phyloP scores from a whole-genome alignment of 768 basidiomycete species.

The Chalciporus piperatus region DNA sequence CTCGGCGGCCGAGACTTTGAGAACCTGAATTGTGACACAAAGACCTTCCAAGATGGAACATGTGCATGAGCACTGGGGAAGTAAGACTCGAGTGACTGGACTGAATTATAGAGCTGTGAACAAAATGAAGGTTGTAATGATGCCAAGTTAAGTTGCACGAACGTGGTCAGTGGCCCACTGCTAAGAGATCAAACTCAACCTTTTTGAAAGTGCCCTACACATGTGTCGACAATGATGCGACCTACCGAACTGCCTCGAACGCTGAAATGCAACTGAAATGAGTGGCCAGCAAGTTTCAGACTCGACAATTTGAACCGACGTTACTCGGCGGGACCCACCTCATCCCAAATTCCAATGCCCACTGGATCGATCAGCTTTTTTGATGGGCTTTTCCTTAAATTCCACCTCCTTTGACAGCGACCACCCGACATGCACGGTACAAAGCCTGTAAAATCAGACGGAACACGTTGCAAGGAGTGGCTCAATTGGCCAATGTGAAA shows the following conservation, averaged over 20 bases:
- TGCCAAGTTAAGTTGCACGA: background rate
- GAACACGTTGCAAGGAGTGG: background rate
- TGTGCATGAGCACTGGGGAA: slow-evolving; percentile 7
- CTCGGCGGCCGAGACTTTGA: slow-evolving; percentile 4
- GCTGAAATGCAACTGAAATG: background rate
- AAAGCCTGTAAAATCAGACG: background rate
- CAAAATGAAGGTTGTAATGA: background rate
- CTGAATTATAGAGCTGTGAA: background rate
- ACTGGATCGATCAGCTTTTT: background rate
- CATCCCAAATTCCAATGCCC: background rate
- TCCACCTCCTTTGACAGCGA: background rate
- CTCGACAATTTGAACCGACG: too few relatives aligned
- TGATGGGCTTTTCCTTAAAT: background rate
- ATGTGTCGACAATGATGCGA: background rate
- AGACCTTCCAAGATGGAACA: background rate
- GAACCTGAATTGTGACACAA: slow-evolving; percentile 7
- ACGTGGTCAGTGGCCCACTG: slow-evolving; percentile 12
- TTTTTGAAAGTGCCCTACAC: slow-evolving; percentile 8
- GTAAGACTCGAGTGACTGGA: background rate
- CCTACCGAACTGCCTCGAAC: slow-evolving; percentile 14
- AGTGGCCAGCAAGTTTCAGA: too few relatives aligned
- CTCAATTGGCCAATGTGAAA: background rate
- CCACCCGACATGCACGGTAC: background rate
- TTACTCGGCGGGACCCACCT: background rate
- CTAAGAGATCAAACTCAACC: slow-evolving; percentile 10